These are phyloP conservation scores for Scedosporium boydii DNA, from an alignment of 2,329 filamentous ascomycete species.

Conservation along the genomic window DNA sequence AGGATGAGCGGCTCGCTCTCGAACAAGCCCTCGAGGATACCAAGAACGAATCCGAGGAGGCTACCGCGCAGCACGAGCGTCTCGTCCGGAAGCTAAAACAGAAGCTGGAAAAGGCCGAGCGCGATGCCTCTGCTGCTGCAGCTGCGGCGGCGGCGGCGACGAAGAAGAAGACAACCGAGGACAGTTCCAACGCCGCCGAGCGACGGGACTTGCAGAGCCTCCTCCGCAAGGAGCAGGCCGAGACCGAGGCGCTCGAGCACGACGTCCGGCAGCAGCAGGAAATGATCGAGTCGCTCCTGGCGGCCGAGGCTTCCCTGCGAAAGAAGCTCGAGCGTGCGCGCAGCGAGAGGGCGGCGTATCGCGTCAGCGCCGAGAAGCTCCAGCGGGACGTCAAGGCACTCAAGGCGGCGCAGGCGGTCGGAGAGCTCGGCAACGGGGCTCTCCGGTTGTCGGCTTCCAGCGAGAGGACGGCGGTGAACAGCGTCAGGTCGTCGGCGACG, in stretches of 20 bases:
- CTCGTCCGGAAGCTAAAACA: constrained; percentile 33
- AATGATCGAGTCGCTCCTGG: constrained; percentile 46
- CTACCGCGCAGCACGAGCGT: constrained; percentile 31
- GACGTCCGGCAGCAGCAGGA: constrained; percentile 61
- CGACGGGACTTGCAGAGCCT: constrained; percentile 50
- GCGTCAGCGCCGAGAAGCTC: constrained; percentile 44
- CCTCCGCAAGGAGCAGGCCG: constrained; percentile 52
- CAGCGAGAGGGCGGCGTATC: constrained; percentile 51
- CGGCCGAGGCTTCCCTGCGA: constrained; percentile 50
- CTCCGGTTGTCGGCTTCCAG: constrained; percentile 30
- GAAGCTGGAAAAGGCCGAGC: constrained; percentile 41
- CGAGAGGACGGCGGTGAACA: not conserved
- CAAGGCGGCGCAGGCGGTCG: constrained; percentile 17
- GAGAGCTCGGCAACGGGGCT: constrained; percentile 22
- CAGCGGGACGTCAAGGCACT: constrained; percentile 40
- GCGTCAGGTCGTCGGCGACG: not conserved
- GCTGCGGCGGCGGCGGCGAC: constrained; percentile 16
- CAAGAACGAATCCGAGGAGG: constrained; percentile 40
- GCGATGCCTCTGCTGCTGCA: constrained; percentile 28
- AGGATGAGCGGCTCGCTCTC: constrained; percentile 48
- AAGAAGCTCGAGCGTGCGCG: constrained; percentile 61
- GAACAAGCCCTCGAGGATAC: constrained; percentile 50
- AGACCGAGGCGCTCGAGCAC: constrained; percentile 60
- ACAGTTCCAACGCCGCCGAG: constrained; percentile 38
- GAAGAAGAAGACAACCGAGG: constrained; percentile 16